Conservation (phyloP, 2,329 filamentous ascomycete genomes). For the Coniochaeta ligniaria region DNA sequence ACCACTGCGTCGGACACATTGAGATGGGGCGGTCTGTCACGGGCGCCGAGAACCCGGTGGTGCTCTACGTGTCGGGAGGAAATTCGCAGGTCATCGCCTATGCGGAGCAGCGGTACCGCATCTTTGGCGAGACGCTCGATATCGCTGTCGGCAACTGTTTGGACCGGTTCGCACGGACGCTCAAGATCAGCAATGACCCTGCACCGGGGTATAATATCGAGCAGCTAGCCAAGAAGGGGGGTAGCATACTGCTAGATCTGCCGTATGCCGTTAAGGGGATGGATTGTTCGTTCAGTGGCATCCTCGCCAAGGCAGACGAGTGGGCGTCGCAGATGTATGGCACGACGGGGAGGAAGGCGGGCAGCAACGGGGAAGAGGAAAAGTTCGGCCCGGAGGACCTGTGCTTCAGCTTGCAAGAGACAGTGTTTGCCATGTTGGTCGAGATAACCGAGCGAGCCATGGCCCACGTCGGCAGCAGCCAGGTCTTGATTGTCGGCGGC, state of each 20-base stretch:
- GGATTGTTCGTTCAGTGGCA: conserved; percentile 95
- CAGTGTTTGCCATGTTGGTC: conserved; percentile 92
- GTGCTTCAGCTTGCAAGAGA: conserved; percentile 94
- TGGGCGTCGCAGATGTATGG: conserved; percentile 61
- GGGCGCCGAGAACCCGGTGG: conserved; percentile 82
- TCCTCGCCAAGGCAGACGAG: conserved; percentile 75
- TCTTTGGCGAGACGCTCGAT: conserved; percentile 95
- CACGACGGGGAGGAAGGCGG: conserved; percentile 26
- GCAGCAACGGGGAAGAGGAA: conserved; percentile 37
- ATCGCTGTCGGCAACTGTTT: conserved; percentile 97
- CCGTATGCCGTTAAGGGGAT: conserved; percentile 98
- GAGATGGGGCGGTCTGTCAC: conserved; percentile 97
- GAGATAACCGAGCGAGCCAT: conserved; percentile 98
- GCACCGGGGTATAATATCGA: conserved; percentile 98
- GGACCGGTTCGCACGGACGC: conserved; percentile 86
- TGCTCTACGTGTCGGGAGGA: conserved; percentile 90
- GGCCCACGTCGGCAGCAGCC: conserved; percentile 86
- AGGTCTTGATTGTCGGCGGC: conserved; percentile 92
- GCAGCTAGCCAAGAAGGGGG: conserved; percentile 72
- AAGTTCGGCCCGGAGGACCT: conserved; percentile 73
- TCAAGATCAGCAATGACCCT: conserved; percentile 89
- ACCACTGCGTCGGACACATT: conserved; percentile 97
- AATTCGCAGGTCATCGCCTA: conserved; percentile 99
- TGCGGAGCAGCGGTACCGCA: conserved; percentile 87
- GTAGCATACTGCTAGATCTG: conserved; percentile 68